Evolutionary conservation across 2,329 filamentous ascomycete species (phyloP).

Genomic region (Hypoxylon sp.): DNA sequence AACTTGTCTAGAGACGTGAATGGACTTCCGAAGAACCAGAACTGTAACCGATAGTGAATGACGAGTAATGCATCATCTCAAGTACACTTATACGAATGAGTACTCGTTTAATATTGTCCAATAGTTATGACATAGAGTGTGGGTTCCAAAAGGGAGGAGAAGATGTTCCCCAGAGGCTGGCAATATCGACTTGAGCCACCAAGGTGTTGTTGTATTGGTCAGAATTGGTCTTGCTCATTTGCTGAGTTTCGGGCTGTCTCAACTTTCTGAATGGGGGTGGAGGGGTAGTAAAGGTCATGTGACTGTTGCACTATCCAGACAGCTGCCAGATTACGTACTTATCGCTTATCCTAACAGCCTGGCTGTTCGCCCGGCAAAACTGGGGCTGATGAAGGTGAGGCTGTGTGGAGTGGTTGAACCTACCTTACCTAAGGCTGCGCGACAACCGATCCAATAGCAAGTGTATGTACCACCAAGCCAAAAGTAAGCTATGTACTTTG

Average conservation of each 20-base stretch:
- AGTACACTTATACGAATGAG: background rate
- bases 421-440: slow-evolving; percentile 21
- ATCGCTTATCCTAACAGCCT: background rate
- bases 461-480: slow-evolving; percentile 12
- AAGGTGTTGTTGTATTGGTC: slow-evolving; percentile 19
- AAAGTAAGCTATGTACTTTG: slow-evolving; percentile 18
- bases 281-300: slow-evolving; percentile 33
- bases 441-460: slow-evolving; percentile 30
- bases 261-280: slow-evolving; percentile 8
- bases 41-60: background rate
- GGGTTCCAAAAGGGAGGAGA: background rate
- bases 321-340: slow-evolving; percentile 3
- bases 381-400: slow-evolving; percentile 42
- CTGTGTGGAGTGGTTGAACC: slow-evolving; percentile 15
- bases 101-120: background rate
- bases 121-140: background rate
- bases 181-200: slow-evolving; percentile 6
- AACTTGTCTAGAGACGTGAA: background rate
- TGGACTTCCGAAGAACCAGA: background rate
- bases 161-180: background rate
- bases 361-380: slow-evolving; percentile 37
- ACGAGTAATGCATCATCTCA: background rate
- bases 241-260: slow-evolving; percentile 4
- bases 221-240: slow-evolving; percentile 17
- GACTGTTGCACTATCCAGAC: slow-evolving; percentile 8